Base-by-base conservation (phyloP, 129 eudicot genomes). In the Calendula officinalis region DNA sequence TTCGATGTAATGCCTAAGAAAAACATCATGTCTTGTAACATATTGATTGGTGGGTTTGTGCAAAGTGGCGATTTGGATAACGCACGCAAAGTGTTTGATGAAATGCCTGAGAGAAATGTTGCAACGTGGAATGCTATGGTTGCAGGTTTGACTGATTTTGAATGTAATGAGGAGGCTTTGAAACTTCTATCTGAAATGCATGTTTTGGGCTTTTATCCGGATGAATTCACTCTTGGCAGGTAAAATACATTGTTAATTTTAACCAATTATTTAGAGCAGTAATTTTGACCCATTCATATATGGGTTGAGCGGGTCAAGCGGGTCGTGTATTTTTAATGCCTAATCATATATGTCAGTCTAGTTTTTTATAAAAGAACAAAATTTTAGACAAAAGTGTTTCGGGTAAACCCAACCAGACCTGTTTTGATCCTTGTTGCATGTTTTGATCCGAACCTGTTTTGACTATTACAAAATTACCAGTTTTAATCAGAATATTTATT, bases 111-210 rank as follows among this genome's bases (percentile, higher is more conserved):
- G 54, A 75, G 83, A 67, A 90, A 90, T 66, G 48, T 85, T 1
- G 95, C 89, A 1, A 68, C 95, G 1, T 90, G 97, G 97, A 90
- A 84, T 50, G 91, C 89, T 0, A 70, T 90, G 75, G 49, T 90
- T 6, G 61, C 83, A 1, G 95, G 95, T 44, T 44, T 86, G 67
- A 73, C 75, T 6, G 88, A 82, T 37, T 77, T 68, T 37, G 92
- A 80, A 63, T 46, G 39, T 56, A 83, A 86, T 50, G 89, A 75
- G 59, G 85, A 75, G 72, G 95, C 91, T n/a, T 48, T 90, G 82
- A 56, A 67, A 30, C 76, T 83, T 71, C 68, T 81, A 27, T 48
- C 69, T 0, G 42, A 68, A 37, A 90, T 90, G 97, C 84, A 56
- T 37, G 42, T 12, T 41, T 17, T 38, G 46, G 95, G 97, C 5